A percentile compares a stretch with the other conserved stretches of the same genome.
Evolutionary conservation across 345 rosid genomes (phyloP).

Genomic region (Brassica juncea): DNA sequence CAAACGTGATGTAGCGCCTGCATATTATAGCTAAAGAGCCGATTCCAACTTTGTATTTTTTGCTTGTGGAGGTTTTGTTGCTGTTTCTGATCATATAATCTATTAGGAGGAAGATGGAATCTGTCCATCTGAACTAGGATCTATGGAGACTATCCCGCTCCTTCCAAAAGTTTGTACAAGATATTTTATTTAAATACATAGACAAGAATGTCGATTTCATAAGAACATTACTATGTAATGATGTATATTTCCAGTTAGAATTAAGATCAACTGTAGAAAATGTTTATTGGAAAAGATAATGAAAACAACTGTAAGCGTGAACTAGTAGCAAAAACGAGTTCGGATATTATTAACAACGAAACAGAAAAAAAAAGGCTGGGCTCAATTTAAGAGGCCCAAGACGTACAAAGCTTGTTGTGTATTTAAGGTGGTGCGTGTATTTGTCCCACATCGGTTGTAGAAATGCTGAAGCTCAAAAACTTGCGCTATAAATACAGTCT

Average conservation of each 20-base stretch:
- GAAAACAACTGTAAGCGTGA: background rate
- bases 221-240: background rate
- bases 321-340: background rate
- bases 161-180: background rate
- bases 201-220: background rate
- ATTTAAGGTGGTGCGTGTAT: background rate
- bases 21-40: background rate
- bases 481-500: background rate
- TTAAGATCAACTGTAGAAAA: background rate
- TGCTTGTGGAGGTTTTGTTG: background rate
- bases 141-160: background rate
- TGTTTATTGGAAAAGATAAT: background rate
- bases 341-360: background rate
- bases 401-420: background rate
- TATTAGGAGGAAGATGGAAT: background rate
- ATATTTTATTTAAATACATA: background rate
- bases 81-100: background rate
- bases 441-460: conserved; percentile 1
- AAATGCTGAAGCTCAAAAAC: background rate
- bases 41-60: background rate
- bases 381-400: background rate
- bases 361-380: background rate
- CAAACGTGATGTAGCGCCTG: background rate
- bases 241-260: background rate
- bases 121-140: background rate